These are phyloP conservation scores for bread wheat (Triticum aestivum) DNA, from an alignment of 176 grass and related monocot genomes.

Conservation along the genomic window IWGSC_CS_RefSeq_v2.1 NC_057795.1:335618149-335618648, in stretches of 20 bases:
- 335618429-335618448: constrained; percentile 51
- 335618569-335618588: constrained; percentile 43
- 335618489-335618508: constrained; percentile 50
- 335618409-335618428: constrained; percentile 48
- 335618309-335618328: background rate
- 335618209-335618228: background rate
- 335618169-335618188: constrained; percentile 21
- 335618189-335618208: constrained; percentile 15
- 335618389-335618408: background rate
- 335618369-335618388: constrained; percentile 11
- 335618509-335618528: constrained; percentile 51
- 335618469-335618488: constrained; percentile 55
- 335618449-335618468: constrained; percentile 62
- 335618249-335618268: background rate
- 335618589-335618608: constrained; percentile 63
- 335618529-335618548: constrained; percentile 68
- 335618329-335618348: background rate
- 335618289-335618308: constrained; percentile 14
- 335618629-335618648: constrained; percentile 77
- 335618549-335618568: constrained; percentile 42
- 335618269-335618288: constrained; percentile 31
- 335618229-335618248: background rate
- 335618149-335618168: constrained; percentile 27
- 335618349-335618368: background rate
- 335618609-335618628: constrained; percentile 43